A percentile compares a stretch with the other conserved stretches of the same genome.
phyloP scores from a whole-genome alignment of 1,284 basidiomycete species.

The Thecaphora thlaspeos region DNA sequence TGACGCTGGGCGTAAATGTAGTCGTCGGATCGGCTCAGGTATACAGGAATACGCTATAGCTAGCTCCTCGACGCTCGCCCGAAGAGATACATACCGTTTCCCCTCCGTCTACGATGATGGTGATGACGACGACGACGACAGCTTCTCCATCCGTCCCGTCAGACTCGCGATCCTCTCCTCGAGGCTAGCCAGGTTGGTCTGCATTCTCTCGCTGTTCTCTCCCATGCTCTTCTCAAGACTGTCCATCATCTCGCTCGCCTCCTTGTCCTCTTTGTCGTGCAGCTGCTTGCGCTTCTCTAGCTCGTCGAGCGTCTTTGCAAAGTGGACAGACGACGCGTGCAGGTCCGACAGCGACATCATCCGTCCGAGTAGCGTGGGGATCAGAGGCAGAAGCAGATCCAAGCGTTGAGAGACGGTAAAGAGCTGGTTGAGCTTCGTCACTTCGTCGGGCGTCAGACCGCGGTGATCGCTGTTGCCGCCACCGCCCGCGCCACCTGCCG shows the following conservation, averaged over 20 bases:
- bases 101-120: neutral
- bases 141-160: conserved; percentile 66
- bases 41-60: too few relatives aligned
- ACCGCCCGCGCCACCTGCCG: too few relatives aligned
- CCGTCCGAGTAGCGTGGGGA: conserved; percentile 84
- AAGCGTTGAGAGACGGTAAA: conserved; percentile 78
- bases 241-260: conserved; percentile 70
- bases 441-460: conserved; percentile 23
- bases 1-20: too few relatives aligned
- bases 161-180: conserved; percentile 71
- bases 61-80: too few relatives aligned
- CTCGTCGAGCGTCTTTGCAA: conserved; percentile 65
- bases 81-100: too few relatives aligned
- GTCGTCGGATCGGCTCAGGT: too few relatives aligned
- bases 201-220: conserved; percentile 64
- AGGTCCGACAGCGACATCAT: conserved; percentile 78
- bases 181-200: conserved; percentile 64
- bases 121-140: conserved; percentile 6
- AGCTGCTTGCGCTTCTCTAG: conserved; percentile 72
- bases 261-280: conserved; percentile 66
- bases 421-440: conserved; percentile 49
- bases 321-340: conserved; percentile 77
- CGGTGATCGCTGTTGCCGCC: neutral
- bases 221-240: conserved; percentile 63
- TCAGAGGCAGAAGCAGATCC: conserved; percentile 80